Conservation (phyloP, 306 rosid species). For the Prosopis cineraria region DNA sequence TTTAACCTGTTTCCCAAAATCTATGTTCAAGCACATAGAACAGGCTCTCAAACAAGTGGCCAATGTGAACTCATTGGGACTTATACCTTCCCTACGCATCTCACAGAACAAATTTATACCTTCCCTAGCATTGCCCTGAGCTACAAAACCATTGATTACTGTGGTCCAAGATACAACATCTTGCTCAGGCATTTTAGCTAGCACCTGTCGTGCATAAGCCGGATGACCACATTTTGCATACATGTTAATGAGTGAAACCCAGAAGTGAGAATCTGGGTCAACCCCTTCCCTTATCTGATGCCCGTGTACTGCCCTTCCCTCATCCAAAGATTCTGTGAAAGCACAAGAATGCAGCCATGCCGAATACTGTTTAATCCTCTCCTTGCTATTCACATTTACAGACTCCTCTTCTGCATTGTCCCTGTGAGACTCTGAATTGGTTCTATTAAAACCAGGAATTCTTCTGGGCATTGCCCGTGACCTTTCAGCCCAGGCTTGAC, state of each 20-base stretch:
- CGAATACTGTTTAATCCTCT: constrained; percentile 35
- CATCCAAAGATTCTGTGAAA: constrained; percentile 36
- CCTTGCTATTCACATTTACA: constrained; percentile 24
- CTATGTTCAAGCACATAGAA: constrained; percentile 35
- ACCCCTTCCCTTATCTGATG: constrained; percentile 36
- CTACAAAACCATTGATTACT: constrained; percentile 39
- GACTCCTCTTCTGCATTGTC: constrained; percentile 1
- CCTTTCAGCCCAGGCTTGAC: neutral
- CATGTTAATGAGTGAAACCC: constrained; percentile 32
- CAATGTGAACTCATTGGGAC: constrained; percentile 40
- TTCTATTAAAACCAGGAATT: neutral
- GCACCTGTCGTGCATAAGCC: constrained; percentile 30
- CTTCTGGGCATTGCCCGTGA: constrained; percentile 11
- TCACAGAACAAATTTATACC: constrained; percentile 41
- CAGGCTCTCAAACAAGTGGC: constrained; percentile 43
- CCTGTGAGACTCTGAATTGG: neutral
- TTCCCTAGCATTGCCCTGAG: constrained; percentile 31
- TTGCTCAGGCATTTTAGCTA: constrained; percentile 38
- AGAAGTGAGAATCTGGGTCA: constrained; percentile 37
- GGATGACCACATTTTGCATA: constrained; percentile 38
- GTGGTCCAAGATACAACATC: constrained; percentile 50
- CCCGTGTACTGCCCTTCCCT: constrained; percentile 41
- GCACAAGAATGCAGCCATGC: constrained; percentile 40
- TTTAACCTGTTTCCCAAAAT: constrained; percentile 43
- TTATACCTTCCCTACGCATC: constrained; percentile 39